Base-by-base conservation (phyloP, 306 rosid species). In the Castanopsis chinensis region DNA sequence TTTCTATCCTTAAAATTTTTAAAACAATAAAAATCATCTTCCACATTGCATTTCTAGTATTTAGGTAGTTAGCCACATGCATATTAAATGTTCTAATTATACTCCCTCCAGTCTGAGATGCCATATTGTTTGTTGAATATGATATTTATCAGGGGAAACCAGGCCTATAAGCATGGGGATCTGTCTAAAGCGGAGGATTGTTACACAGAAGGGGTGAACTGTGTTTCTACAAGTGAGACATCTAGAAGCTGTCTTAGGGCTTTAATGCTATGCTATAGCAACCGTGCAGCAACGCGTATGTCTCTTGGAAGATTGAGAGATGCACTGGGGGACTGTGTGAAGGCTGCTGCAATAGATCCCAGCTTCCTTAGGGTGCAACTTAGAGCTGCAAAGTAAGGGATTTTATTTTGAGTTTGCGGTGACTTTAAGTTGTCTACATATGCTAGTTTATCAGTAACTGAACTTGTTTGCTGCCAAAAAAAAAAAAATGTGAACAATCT, bases 381-480 rank as follows among this genome's bases (percentile, higher is more conserved):
- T 78, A 89, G 99, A 93, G 98, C 96, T 88, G 98, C 98, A 84
- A 93, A 93, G 98, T 95, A 89, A 89, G 98, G 82, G 76, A 73
- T 58, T 72, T 69, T 78, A 33, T 78, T 81, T 64, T 60, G 12
- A 37, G 55, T 33, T 61, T 76, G 32, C 18, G 23, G 19, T 35
- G 30, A 54, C 76, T 83, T 54, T 67, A 67, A 71, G 72, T 71
- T 84, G 72, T 74, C 68, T 82, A 73, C 70, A 21, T 69, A 15
- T 41, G 41, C 58, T 68, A 33, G 72, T 68, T 68, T 68, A 33
- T 68, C 72, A 18, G 20, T 64, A 7, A 30, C 45, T 60, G 37
- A 30, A 6, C 20, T 1, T 64, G 23, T n/a, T 67, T 68, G 72
- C 72, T 35, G 52, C 12, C 57, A 54, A 68, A 11, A 56, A 35